Percentiles rank a stretch among this genome's conserved stretches.
Evolutionary conservation across 108 stramenopile genomes (phyloP).

Genomic region (Skeletonema costatum): DNA sequence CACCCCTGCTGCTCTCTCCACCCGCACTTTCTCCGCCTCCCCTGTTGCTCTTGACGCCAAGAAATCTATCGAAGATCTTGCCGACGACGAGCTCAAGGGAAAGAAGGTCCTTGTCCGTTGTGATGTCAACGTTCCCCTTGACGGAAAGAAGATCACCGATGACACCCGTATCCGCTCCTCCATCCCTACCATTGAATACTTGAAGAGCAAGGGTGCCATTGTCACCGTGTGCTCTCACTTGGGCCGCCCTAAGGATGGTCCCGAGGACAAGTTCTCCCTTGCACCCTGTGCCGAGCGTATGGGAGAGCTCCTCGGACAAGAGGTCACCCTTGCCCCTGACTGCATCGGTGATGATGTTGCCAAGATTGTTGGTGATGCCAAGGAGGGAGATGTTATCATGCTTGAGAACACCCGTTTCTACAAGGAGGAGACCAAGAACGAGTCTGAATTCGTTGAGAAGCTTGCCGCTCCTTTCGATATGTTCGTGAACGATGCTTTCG

Average conservation of each 20-base stretch:
- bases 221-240: slow-evolving; percentile 98
- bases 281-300: slow-evolving; percentile 95
- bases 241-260: slow-evolving; percentile 97
- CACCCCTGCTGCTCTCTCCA: slow-evolving; percentile 65
- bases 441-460: slow-evolving; percentile 90
- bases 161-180: slow-evolving; percentile 99
- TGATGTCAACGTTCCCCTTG: slow-evolving; percentile 98
- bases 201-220: slow-evolving; percentile 96
- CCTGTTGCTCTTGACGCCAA: slow-evolving; percentile 88
- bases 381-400: slow-evolving; percentile 96
- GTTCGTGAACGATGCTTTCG: slow-evolving; percentile 99
- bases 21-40: slow-evolving; percentile 51
- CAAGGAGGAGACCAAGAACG: slow-evolving; percentile 97
- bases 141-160: slow-evolving; percentile 97
- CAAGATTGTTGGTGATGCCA: slow-evolving; percentile 67
- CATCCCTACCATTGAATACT: slow-evolving; percentile 98
- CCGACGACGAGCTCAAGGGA: slow-evolving; percentile 93
- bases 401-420: slow-evolving; percentile 99
- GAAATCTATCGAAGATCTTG: slow-evolving; percentile 93
- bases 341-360: slow-evolving; percentile 96
- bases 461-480: slow-evolving; percentile 92
- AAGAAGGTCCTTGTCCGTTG: slow-evolving; percentile 97
- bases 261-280: slow-evolving; percentile 99
- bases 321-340: slow-evolving; percentile 93
- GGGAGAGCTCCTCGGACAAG: slow-evolving; percentile 92